Conservation (phyloP, 306 rosid genomes). For the Glycine tomentella region DNA sequence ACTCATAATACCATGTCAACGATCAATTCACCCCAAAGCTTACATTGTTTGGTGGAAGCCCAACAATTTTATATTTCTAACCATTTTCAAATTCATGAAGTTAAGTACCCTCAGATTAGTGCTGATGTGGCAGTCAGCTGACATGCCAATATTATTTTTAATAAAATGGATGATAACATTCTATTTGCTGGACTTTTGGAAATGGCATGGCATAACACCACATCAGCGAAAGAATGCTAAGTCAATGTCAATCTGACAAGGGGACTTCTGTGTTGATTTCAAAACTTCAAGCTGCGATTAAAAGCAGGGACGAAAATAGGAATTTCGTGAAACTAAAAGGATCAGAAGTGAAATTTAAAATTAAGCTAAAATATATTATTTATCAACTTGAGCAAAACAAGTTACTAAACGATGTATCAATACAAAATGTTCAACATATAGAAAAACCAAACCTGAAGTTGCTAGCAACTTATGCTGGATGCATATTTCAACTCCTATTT, state of each 20-base stretch:
- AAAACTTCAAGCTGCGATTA: neutral
- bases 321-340: constrained; percentile 5
- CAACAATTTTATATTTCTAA: neutral
- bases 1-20: neutral
- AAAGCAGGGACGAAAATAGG: neutral
- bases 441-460: constrained; percentile 74
- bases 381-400: constrained; percentile 1
- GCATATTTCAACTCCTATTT: constrained; percentile 89
- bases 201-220: constrained; percentile 10
- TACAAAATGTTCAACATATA: constrained; percentile 40
- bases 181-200: neutral
- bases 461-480: constrained; percentile 82
- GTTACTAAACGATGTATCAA: neutral
- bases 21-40: constrained; percentile 8
- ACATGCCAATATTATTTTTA: neutral
- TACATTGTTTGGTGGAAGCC: neutral
- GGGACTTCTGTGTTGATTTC: neutral
- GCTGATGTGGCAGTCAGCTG: neutral
- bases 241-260: constrained; percentile 10
- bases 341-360: neutral
- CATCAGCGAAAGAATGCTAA: neutral
- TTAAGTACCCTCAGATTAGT: constrained; percentile 1
- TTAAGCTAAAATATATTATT: neutral
- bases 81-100: constrained; percentile 1
- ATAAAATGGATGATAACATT: neutral